Evolutionary conservation across 2,329 filamentous ascomycete species (phyloP), one percentile per base, ranked within the genome.

Genomic region (Alternaria triticimaculans): DNA sequence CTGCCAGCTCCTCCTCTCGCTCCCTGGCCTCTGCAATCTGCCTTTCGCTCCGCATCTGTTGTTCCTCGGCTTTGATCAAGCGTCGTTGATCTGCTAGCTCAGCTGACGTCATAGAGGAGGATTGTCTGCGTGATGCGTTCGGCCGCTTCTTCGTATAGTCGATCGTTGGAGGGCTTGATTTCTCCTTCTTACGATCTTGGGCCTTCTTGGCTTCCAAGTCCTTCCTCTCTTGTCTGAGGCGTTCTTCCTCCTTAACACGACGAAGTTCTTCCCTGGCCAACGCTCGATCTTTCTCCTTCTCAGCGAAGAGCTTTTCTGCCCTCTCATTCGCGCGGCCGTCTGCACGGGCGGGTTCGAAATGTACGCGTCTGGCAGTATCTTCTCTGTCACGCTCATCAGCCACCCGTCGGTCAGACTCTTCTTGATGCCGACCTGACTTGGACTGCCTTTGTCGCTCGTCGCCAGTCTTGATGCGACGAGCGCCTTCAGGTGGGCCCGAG

Each of bases 351-450:
- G 69, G 57, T 41, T 76, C 72, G 23, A 79, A 76, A 5, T 67
- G 65, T 18, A 77, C 76, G 26, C 74, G 68, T 55, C 73, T 73
- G 21, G 50, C 41, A 26, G 72, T 72, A 33, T 77, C 72, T 23
- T 66, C 64, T 25, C 65, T 60, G 4, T 48, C 59, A 14, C 63
- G 12, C 0, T 61, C 58, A 12, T 72, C 65, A 6, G 69, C 67
- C n/a, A 59, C n/a, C 23, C 63, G 58, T 25, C 65, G 69, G 25
- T 75, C 71, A 5, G 62, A 23, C 11, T 76, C 70, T 21, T 78
- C 72, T 44, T 77, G 70, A n/a, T 60, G 71, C 33, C 55, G 68
- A 21, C 60, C 65, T 8, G 72, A 61, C 20, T 73, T 73, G 2
- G 66, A 65, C 6, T 71, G 70, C 28, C 62, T 66, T 59, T 63